Evolutionary conservation across 1,284 basidiomycete genomes (phyloP).

Genomic region (Cerioporus squamosus): DNA sequence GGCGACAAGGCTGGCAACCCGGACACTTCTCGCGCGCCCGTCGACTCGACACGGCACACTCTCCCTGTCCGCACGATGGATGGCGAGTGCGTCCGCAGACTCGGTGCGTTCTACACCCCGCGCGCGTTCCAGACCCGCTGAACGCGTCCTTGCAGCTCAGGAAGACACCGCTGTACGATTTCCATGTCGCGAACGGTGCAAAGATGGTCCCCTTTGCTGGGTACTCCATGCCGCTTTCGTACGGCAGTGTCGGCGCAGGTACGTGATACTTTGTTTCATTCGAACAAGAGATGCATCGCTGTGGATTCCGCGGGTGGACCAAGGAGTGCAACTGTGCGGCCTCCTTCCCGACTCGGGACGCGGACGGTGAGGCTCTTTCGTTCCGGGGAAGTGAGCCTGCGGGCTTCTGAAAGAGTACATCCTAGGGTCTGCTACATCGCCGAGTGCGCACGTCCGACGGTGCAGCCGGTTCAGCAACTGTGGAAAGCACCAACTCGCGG

Average conservation of each 20-base stretch:
- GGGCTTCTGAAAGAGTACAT: no score
- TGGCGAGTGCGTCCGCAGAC: constrained; percentile 8
- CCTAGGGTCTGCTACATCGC: no score
- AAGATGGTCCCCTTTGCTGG: constrained; percentile 99
- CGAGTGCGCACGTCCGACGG: no score
- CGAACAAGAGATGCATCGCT: no score
- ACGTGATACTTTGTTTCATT: no score
- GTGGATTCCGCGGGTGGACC: no score
- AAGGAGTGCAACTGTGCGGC: no score
- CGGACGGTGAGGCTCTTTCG: no score
- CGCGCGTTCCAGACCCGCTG: background rate
- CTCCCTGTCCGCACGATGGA: background rate
- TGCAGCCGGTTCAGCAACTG: no score
- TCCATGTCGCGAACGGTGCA: constrained; percentile 84
- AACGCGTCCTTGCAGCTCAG: constrained; percentile 37
- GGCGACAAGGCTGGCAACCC: background rate
- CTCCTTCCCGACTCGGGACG: no score
- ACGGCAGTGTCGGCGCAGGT: constrained; percentile 86
- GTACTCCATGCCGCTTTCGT: constrained; percentile 92
- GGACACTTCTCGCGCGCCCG: background rate
- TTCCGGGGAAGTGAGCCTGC: no score
- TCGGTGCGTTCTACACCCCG: background rate
- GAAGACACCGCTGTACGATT: constrained; percentile 88
- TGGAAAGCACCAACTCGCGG: no score
- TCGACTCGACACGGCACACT: background rate